Evolutionary conservation across 1,284 basidiomycete genomes (phyloP), one percentile per base, ranked within the genome.

Genomic region (Caloboletus inedulis): DNA sequence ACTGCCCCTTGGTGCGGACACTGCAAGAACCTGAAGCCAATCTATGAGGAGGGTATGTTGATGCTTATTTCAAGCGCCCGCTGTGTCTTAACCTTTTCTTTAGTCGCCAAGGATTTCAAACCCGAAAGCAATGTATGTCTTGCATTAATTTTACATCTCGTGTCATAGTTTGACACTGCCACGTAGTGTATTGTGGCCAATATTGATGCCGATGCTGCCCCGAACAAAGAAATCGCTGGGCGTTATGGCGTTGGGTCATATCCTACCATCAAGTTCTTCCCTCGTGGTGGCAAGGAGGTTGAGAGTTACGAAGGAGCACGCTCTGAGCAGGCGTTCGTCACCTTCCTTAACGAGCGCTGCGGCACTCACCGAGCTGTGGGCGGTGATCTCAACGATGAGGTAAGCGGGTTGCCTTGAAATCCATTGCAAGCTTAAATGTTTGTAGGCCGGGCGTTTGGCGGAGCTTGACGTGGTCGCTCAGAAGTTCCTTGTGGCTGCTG

Each of bases 201-300:
- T 69, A 76, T 98, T 60, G 87, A 99, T 71, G 94, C 89, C 27
- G 94, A 98, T 68, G 87, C 89, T 47, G 79, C 84, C 55, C 77
- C 78, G 62, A 96, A 97, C 79, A 80, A 81, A 62, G 81, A 79
- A 25, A 72, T 98, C 52, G 86, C 88, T n/a, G 62, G 72, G 44
- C 81, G 83, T 62, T 94, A 93, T 67, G 88, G 78, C 13, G 79
- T 97, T 55, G 69, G 72, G 36, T 81, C 84, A 55, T 90, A 82
- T 84, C 96, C 96, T 0, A 98, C 94, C 16, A 84, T 99, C 76
- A 94, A 91, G 71, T 97, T 96, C 79, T 98, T 95, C 85, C 80
- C 91, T 63, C 87, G 87, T 68, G 91, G 74, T 49, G 71, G 71
- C 58, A 76, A 76, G 59, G 77, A 82, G 57, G 81, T 84, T 12